Base-by-base conservation (phyloP, 2,329 filamentous ascomycete species). In the Fusarium odoratissimum region DNA sequence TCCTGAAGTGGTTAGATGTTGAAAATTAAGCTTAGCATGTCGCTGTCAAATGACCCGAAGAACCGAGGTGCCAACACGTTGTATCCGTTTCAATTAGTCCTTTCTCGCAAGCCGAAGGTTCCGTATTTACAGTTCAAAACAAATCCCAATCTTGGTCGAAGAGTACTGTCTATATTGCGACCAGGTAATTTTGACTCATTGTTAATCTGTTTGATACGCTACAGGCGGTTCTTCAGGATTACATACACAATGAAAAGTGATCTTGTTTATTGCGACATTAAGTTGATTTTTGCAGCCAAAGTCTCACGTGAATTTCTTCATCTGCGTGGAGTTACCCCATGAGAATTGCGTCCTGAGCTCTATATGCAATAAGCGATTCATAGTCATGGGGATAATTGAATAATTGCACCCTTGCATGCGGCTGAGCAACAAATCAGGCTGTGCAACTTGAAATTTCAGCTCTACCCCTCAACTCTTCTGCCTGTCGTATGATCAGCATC, bases 401-500 rank as follows among this genome's bases (percentile, higher is more conserved):
- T 52, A 52, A 11, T 48, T 21, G 31, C 9, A 5, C 0, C 3
- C 13, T 0, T 3, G 3, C 3, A 13, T 52, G 33, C 23, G 49
- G 33, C 49, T 52, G 49, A 52, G 0, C 2, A 0, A 21, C 6
- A 0, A 28, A 6, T 9, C 23, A 17, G 49, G 23, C 23, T 37
- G 33, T 25, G 48, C 17, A 0, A 4, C 3, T 51, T 6, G 48
- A 2, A 23, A 10, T 28, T 37, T 52, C 49, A 52, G 13, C 23
- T 28, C n/a, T n/a, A 4, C 49, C 31, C 49, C 49, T 37, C 31
- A 37, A 28, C 13, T 37, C 1, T 12, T 0, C 8, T 28, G 8
- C 17, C 4, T 16, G 12, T 6, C 48, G 1, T 37, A 19, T 25
- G 3, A 16, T 25, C 8, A 16, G 0, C 6, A 35, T 10, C 3